Evolutionary conservation across 2,329 filamentous ascomycete genomes (phyloP).

Genomic region (Biscogniauxia sp.): DNA sequence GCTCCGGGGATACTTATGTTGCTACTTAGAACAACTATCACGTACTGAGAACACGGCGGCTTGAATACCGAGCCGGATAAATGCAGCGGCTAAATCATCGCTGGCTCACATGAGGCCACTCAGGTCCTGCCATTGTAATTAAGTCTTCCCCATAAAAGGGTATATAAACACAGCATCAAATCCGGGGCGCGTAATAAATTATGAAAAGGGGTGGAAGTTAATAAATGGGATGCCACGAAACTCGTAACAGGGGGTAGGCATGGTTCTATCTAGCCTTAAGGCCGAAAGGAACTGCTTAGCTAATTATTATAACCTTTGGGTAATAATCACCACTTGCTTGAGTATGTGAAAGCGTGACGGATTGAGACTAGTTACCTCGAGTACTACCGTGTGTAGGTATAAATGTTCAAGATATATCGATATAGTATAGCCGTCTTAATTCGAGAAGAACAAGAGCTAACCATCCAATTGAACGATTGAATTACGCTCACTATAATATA

Average conservation of each 20-base stretch:
- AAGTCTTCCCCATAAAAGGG: neutral
- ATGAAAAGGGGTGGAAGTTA: neutral
- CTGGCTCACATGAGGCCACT: neutral
- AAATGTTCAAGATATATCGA: neutral
- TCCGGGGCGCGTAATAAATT: neutral
- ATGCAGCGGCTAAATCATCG: neutral
- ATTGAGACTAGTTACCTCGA: neutral
- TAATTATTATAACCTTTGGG: neutral
- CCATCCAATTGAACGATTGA: too few species aligned
- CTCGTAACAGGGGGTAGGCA: neutral
- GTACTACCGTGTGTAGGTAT: neutral
- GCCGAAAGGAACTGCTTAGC: neutral
- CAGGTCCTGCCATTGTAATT: neutral
- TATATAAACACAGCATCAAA: neutral
- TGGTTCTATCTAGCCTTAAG: neutral
- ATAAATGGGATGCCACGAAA: neutral
- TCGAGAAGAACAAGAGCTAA: too few species aligned
- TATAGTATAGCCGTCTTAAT: too few species aligned
- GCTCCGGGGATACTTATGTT: neutral
- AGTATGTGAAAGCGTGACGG: neutral
- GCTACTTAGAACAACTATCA: neutral
- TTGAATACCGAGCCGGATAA: neutral
- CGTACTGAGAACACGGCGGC: neutral
- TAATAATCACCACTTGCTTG: neutral
- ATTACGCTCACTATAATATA: too few species aligned